Conservation (phyloP, 75 land plant genomes). For the Larix kaempferi region DNA sequence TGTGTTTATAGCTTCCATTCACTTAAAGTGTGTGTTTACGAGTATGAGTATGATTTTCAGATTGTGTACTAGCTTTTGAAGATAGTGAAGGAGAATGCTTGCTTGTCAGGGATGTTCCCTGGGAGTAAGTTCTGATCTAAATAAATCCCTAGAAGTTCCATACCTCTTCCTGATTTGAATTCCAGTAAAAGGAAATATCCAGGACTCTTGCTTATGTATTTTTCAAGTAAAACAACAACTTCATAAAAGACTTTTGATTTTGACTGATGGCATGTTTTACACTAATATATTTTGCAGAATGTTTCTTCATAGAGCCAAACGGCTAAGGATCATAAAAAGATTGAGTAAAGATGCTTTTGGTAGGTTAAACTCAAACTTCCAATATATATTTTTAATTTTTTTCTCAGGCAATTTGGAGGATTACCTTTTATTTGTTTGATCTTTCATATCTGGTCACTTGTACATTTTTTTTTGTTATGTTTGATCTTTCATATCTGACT, state of each 20-base stretch:
- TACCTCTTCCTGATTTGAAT: neutral
- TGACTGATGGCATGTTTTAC: neutral
- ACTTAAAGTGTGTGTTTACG: too few relatives aligned
- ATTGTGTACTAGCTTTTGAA: constrained; percentile 67
- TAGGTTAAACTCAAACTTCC: constrained; percentile 9
- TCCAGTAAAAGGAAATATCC: too few relatives aligned
- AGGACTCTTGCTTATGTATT: too few relatives aligned
- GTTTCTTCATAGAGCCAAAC: constrained; percentile 62
- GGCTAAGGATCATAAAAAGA: constrained; percentile 71
- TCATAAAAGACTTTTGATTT: neutral
- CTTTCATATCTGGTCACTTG: neutral
- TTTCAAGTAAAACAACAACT: too few relatives aligned
- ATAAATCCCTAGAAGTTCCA: neutral
- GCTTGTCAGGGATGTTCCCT: constrained; percentile 93
- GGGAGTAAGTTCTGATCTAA: constrained; percentile 53
- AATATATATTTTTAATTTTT: neutral
- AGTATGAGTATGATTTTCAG: neutral
- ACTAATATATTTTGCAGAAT: constrained; percentile 36
- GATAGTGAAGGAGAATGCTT: constrained; percentile 88
- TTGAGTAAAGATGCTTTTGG: constrained; percentile 56
- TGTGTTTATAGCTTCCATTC: neutral
- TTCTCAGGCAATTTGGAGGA: neutral
- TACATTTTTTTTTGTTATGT: neutral
- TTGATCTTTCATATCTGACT: too few relatives aligned
- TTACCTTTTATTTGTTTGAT: neutral